Evolutionary conservation across 768 basidiomycete species (phyloP), one percentile per base, ranked within the genome.

Genomic region (Hysterangium stoloniferum): DNA sequence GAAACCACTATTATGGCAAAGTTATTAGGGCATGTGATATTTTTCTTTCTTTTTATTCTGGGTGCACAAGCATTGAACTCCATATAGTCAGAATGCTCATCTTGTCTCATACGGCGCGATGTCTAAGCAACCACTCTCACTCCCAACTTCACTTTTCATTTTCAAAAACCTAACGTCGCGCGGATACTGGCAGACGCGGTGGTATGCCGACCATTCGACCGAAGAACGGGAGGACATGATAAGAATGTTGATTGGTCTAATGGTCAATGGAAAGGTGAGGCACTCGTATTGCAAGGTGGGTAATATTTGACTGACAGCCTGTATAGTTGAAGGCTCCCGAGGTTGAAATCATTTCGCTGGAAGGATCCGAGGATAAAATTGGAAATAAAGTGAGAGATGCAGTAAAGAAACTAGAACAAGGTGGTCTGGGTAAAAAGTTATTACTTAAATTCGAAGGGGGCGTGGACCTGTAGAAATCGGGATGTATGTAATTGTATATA

Each of bases 31-130:
- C 52, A 31, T 12, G 40, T 56, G 0, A 53, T 48, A 0, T 56
- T 47, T 1, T 32, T 53, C 42, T 43, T 57, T 22, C 52, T 54
- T 59, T 6, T 22, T n/a, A 50, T 29, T 33, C 33, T 24, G 52
- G 50, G 5, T 15, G 6, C 0, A 3, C 12, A 42, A 31, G 34
- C 15, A 32, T 29, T 1, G 2, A 15, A 7, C 48, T 42, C 7
- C 25, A 19, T 34, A 32, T 47, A 61, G 59, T 11, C 66, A 71
- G 36, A 68, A 84, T 56, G 79, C 83, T 2, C 84, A 86, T 55
- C 72, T 92, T 11, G 82, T 92, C 6, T 88, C 91, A 0, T 94
- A 93, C 48, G 91, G 91, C 25, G 89, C 86, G 4, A 93, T 94
- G 90, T 85, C 90, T 1, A 90, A 85, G 61, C 74, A 83, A 46